These are phyloP conservation scores for Zygosaccharomyces pseudobailii DNA, from an alignment of 1,139 yeast species.

Conservation along the genomic window DNA sequence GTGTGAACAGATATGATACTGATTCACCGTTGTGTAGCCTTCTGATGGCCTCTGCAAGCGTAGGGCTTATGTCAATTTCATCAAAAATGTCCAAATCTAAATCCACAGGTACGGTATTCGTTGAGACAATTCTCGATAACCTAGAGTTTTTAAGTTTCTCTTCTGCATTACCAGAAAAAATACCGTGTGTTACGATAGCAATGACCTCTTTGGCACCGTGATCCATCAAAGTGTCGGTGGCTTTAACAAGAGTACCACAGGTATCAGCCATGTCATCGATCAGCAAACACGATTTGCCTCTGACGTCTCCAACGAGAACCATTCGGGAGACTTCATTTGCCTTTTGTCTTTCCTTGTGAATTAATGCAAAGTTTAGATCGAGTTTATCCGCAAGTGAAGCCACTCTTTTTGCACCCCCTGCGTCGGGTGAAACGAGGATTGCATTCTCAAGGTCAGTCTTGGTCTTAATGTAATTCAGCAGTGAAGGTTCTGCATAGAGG, in stretches of 20 bases:
- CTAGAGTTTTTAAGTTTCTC: constrained; percentile 55
- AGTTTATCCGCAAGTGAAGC: constrained; percentile 74
- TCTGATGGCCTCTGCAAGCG: constrained; percentile 74
- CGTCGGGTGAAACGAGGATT: constrained; percentile 78
- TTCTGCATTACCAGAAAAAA: constrained; percentile 67
- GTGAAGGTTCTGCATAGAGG: constrained; percentile 74
- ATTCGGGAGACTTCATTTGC: constrained; percentile 73
- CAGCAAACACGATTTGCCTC: constrained; percentile 61
- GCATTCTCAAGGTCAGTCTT: constrained; percentile 52
- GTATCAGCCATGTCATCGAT: constrained; percentile 86
- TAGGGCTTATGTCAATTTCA: constrained; percentile 66
- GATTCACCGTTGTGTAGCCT: constrained; percentile 82
- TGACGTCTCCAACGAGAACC: constrained; percentile 79
- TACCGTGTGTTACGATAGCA: constrained; percentile 77
- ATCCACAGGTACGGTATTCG: constrained; percentile 70
- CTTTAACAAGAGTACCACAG: constrained; percentile 75
- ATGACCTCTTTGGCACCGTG: constrained; percentile 71
- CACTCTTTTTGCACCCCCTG: constrained; percentile 83
- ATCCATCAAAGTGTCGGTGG: constrained; percentile 51
- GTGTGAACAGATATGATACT: constrained; percentile 69
- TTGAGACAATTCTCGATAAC: constrained; percentile 63
- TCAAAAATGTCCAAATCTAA: constrained; percentile 57
- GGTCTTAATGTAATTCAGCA: constrained; percentile 61
- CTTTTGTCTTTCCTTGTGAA: constrained; percentile 76
- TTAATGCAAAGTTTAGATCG: constrained; percentile 72